A percentile compares a stretch with the other conserved stretches of the same genome.
These are phyloP conservation scores for Mortierella sp. DNA, from an alignment of 371 early-diverging fungal genomes.

Conservation along the genomic window DNA sequence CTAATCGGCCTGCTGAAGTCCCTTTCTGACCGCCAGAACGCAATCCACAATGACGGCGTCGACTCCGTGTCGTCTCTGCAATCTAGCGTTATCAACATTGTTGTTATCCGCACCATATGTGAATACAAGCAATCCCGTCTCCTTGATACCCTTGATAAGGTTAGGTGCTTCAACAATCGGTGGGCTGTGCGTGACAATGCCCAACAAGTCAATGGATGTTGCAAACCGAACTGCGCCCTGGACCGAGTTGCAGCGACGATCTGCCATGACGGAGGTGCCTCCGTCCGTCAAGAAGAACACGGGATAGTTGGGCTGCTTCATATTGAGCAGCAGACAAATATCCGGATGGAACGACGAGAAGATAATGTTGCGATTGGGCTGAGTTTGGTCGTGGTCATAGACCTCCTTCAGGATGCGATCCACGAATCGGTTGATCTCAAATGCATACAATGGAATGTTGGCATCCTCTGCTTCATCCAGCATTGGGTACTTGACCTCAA, in stretches of 20 bases:
- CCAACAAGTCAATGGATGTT: constrained; percentile 76
- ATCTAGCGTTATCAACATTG: constrained; percentile 73
- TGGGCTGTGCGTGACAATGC: constrained; percentile 84
- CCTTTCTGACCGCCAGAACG: constrained; percentile 69
- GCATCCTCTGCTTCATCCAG: constrained; percentile 86
- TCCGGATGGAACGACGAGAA: constrained; percentile 97
- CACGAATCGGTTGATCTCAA: constrained; percentile 89
- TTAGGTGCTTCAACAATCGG: constrained; percentile 85
- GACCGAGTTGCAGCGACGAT: constrained; percentile 87
- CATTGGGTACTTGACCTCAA: constrained; percentile 98
- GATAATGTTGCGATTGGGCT: constrained; percentile 80
- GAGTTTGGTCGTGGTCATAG: constrained; percentile 72
- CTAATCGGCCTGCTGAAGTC: constrained; percentile 56
- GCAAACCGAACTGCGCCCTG: constrained; percentile 88
- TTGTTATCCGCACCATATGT: constrained; percentile 92
- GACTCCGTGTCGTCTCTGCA: constrained; percentile 81
- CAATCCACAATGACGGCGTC: constrained; percentile 85
- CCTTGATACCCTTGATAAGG: constrained; percentile 78
- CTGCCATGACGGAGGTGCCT: constrained; percentile 79
- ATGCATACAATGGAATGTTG: constrained; percentile 62
- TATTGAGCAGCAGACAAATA: constrained; percentile 80
- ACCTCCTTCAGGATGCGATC: constrained; percentile 87
- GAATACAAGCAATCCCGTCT: constrained; percentile 78
- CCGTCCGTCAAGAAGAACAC: constrained; percentile 94
- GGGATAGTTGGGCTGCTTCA: constrained; percentile 88